Conservation (phyloP, 2,329 filamentous ascomycete species). For the Sclerotinia glacialis region DNA sequence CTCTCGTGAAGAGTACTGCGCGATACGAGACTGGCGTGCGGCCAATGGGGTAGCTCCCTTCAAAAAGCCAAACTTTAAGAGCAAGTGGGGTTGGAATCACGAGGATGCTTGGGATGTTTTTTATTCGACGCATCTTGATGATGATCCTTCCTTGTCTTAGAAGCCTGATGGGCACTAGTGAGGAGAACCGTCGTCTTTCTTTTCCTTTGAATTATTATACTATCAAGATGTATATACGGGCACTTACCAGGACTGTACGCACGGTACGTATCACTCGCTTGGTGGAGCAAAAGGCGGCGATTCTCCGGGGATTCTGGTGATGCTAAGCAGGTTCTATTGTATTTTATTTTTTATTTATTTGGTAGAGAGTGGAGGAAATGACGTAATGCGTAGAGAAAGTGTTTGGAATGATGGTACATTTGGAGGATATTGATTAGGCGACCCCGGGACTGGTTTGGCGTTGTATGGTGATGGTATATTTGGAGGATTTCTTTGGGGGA, state of each 20-base stretch:
- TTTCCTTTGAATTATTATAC: neutral
- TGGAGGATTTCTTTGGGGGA: neutral
- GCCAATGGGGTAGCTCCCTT: constrained; percentile 7
- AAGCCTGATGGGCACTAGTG: neutral
- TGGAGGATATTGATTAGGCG: neutral
- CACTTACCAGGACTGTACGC: constrained; percentile 1
- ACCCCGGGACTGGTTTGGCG: neutral
- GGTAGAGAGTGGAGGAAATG: neutral
- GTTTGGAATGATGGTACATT: neutral
- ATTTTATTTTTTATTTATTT: neutral
- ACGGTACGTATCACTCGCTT: neutral
- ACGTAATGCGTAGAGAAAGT: neutral
- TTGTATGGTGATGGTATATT: neutral
- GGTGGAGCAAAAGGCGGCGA: neutral
- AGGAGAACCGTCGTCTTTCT: neutral
- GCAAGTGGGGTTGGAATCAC: neutral
- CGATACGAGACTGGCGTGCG: neutral
- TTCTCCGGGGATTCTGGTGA: neutral
- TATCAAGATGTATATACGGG: neutral
- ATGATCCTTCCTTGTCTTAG: neutral
- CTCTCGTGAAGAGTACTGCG: neutral
- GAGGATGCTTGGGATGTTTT: neutral
- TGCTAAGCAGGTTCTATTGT: neutral
- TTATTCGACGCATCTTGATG: neutral
- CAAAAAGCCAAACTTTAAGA: neutral